Evolutionary conservation across 192 early-diverging fungal genomes (phyloP), one percentile per base, ranked within the genome.

Genomic region (Coemansia sp.): DNA sequence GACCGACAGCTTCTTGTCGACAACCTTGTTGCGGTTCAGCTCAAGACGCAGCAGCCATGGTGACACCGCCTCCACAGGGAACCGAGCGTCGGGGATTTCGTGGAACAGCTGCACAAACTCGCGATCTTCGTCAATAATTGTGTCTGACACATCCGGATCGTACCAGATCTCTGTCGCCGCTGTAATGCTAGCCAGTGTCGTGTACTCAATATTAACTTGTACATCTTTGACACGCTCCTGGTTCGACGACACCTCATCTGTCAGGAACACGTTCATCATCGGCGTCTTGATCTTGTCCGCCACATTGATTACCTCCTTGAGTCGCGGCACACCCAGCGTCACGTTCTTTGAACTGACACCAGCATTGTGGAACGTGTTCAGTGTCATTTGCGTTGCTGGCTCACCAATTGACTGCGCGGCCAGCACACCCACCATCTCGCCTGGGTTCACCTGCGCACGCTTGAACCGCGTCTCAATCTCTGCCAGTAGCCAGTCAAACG

Each of bases 361-460:
- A 59, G 97, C 97, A 80, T 92, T 92, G 87, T 99, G 97, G 93
- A 99, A 99, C 48, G 97, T 99, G 70, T 99, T 99, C 53, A 99
- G 80, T 35, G 97, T 99, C 97, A 99, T 99, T 74, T 99, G 97
- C 47, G 97, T 99, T 3, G 95, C 94, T 31, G 97, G 97, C 80
- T 99, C 97, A 77, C 97, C 97, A 80, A 99, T 98, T 21, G 94
- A 97, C 78, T 99, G 97, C 14, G 97, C 97, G 22, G 97, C 95
- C 62, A 99, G 84, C 12, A 92, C 93, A 37, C 97, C 97, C 14
- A 99, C 95, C 94, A 97, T 97, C 84, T 99, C 97, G 41, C 95
- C 94, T 1, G 94, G 91, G 62, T 93, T 90, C 29, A 96, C 95
- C 58, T 94, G 85, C 25, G 95, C 86, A 55, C 89, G 90, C 74